phyloP scores from a whole-genome alignment of 2,329 filamentous ascomycete genomes.

The Lachnellula hyalina region DNA sequence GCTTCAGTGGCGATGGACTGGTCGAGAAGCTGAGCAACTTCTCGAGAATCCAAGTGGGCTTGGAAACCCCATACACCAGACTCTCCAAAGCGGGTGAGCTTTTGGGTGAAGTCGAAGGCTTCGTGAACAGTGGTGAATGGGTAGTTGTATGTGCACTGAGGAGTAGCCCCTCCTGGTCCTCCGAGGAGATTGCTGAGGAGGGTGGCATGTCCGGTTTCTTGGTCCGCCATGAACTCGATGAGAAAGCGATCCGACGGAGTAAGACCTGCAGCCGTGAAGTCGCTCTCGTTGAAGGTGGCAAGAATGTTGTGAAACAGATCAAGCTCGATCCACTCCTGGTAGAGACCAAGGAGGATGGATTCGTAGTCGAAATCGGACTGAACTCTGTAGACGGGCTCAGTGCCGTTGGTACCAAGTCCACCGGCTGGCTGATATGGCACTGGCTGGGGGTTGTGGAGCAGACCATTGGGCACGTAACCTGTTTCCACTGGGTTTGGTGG shows the following conservation, averaged over 20 bases:
- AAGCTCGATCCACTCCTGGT: conserved; percentile 81
- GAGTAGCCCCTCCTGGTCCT: conserved; percentile 50
- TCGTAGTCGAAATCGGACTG: conserved; percentile 81
- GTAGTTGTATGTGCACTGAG: conserved; percentile 78
- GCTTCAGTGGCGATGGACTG: conserved; percentile 76
- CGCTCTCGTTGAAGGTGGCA: conserved; percentile 59
- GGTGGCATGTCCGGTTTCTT: conserved; percentile 74
- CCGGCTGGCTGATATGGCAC: conserved; percentile 68
- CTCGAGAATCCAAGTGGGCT: conserved; percentile 69
- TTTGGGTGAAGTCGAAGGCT: conserved; percentile 79
- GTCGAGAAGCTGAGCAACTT: conserved; percentile 65
- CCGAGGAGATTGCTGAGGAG: conserved; percentile 75
- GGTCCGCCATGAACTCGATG: conserved; percentile 70
- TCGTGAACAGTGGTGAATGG: conserved; percentile 69
- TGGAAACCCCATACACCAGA: conserved; percentile 77
- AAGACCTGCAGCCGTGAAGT: conserved; percentile 65
- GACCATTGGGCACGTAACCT: conserved; percentile 66
- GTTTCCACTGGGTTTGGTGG: conserved; percentile 59
- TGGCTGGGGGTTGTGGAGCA: conserved; percentile 61
- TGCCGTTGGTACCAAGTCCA: conserved; percentile 73
- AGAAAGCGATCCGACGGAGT: conserved; percentile 64
- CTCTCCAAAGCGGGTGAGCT: conserved; percentile 77
- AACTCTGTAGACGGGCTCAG: conserved; percentile 67
- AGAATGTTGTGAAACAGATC: conserved; percentile 77
- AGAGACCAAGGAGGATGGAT: conserved; percentile 64